Evolutionary conservation across 179 eudicot species (phyloP).

Genomic region (Amaranthus tricolor): DNA sequence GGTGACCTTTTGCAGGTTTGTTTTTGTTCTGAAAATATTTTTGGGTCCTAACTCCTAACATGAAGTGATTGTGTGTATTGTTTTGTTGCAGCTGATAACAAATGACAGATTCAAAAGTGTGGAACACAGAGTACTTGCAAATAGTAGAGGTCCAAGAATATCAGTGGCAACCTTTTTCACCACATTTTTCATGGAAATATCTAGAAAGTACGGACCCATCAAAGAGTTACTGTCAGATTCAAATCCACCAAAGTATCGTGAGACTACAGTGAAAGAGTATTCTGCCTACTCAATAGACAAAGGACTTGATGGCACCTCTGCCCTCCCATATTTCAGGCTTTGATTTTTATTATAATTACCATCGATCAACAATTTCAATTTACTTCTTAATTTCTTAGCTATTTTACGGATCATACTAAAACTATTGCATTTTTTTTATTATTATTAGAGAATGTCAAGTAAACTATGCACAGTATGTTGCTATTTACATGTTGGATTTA

Average conservation of each 20-base stretch:
- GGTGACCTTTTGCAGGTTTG: slow-evolving; percentile 57
- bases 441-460: too few relatives aligned
- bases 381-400: too few relatives aligned
- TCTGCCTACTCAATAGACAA: neutral
- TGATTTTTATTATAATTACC: neutral
- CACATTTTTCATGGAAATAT: slow-evolving; percentile 14
- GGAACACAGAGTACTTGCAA: slow-evolving; percentile 45
- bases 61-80: too few relatives aligned
- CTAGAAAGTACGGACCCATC: slow-evolving; percentile 44
- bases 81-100: slow-evolving; percentile 38
- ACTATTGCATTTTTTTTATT: too few relatives aligned
- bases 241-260: slow-evolving; percentile 46
- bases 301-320: slow-evolving; percentile 41
- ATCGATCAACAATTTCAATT: too few relatives aligned
- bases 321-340: slow-evolving; percentile 34
- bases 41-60: too few relatives aligned
- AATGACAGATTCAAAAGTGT: slow-evolving; percentile 53
- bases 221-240: slow-evolving; percentile 49
- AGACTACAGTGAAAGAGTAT: slow-evolving; percentile 36
- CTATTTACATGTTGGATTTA: too few relatives aligned
- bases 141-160: slow-evolving; percentile 44
- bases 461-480: too few relatives aligned
- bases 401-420: too few relatives aligned
- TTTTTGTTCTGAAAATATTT: neutral
- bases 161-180: slow-evolving; percentile 53